Evolutionary conservation across 2,329 filamentous ascomycete species (phyloP).

Genomic region (Aspergillus novoparasiticus): DNA sequence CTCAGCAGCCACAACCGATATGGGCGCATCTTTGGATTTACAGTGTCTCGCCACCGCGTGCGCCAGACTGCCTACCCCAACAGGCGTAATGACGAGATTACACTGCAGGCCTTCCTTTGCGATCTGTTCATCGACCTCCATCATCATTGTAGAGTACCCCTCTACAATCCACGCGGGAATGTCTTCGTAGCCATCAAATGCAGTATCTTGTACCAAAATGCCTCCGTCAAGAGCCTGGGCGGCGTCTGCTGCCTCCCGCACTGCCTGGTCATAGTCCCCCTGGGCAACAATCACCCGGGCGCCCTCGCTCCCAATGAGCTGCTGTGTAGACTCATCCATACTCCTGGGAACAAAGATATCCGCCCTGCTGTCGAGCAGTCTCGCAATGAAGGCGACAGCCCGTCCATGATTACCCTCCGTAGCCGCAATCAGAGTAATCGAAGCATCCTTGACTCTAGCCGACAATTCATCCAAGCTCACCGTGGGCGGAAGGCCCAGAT

Average conservation of each 20-base stretch:
- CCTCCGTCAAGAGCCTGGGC: constrained; percentile 39
- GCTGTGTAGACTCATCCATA: constrained; percentile 58
- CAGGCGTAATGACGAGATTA: constrained; percentile 63
- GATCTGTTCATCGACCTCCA: constrained; percentile 67
- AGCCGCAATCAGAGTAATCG: constrained; percentile 59
- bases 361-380: constrained; percentile 57
- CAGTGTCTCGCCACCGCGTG: constrained; percentile 69
- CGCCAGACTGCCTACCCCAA: constrained; percentile 73
- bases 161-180: constrained; percentile 76
- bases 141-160: constrained; percentile 73
- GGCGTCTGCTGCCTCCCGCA: constrained; percentile 52
- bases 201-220: constrained; percentile 69
- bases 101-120: constrained; percentile 41
- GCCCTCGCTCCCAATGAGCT: constrained; percentile 63
- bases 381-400: constrained; percentile 70
- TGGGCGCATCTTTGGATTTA: constrained; percentile 48
- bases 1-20: constrained; percentile 67
- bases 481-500: constrained; percentile 48
- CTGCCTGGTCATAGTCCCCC: constrained; percentile 66
- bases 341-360: constrained; percentile 65
- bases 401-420: constrained; percentile 79
- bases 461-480: constrained; percentile 50
- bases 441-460: constrained; percentile 28
- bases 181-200: constrained; percentile 66
- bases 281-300: constrained; percentile 59